A percentile compares a stretch with the other conserved stretches of the same genome.
phyloP scores from a whole-genome alignment of 2,329 filamentous ascomycete genomes.

The Clonostachys byssicola region DNA sequence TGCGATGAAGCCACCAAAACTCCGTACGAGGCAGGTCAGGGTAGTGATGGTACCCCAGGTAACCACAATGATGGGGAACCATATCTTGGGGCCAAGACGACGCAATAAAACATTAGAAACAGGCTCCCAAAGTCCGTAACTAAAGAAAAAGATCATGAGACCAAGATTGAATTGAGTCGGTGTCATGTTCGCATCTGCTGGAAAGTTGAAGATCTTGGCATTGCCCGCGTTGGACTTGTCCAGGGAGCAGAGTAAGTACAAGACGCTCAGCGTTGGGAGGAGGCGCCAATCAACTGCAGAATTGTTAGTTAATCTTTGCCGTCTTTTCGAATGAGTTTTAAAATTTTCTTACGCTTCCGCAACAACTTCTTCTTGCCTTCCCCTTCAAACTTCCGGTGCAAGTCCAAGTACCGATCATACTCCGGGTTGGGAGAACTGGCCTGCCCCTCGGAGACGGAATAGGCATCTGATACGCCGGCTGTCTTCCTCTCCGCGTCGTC shows the following conservation, averaged over 20 bases:
- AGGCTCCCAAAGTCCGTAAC: conserved; percentile 66
- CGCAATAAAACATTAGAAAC: conserved; percentile 70
- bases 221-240: neutral
- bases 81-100: conserved; percentile 46
- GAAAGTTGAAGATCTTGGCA: neutral
- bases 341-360: neutral
- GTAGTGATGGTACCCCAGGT: neutral
- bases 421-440: neutral
- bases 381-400: neutral
- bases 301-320: too few species aligned
- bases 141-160: neutral
- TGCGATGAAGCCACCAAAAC: conserved; percentile 6
- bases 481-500: neutral
- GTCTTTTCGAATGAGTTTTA: neutral
- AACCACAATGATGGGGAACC: neutral
- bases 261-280: neutral
- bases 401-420: neutral
- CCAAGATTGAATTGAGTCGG: neutral
- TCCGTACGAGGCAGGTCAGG: conserved; percentile 4
- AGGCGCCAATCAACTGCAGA: neutral
- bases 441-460: neutral
- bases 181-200: conserved; percentile 10
- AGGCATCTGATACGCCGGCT: neutral
- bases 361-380: neutral
- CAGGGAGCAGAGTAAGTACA: neutral